Conservation (phyloP, 495 filamentous ascomycete genomes). For the Thermochaetoides thermophila region DNA sequence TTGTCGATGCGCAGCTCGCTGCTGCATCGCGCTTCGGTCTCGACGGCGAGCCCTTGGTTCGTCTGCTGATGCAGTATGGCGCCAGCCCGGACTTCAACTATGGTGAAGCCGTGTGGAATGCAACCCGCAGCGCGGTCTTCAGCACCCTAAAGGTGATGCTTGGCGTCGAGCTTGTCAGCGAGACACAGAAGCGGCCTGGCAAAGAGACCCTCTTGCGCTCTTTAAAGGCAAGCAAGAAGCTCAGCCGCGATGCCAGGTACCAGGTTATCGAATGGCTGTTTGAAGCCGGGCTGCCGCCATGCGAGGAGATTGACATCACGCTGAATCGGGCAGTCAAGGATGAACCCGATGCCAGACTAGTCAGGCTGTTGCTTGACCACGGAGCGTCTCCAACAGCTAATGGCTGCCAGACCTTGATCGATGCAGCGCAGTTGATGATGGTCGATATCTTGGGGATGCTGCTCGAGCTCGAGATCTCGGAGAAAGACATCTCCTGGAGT, state of each 20-base stretch:
- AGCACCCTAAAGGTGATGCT: constrained; percentile 30
- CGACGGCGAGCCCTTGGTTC: constrained; percentile 26
- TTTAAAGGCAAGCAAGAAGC: constrained; percentile 29
- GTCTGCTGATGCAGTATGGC: constrained; percentile 27
- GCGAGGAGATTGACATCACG: constrained; percentile 25
- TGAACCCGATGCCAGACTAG: constrained; percentile 27
- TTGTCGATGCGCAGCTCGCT: constrained; percentile 29
- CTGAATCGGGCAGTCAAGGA: constrained; percentile 30
- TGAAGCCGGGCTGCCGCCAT: constrained; percentile 24
- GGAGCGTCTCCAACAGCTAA: constrained; percentile 29
- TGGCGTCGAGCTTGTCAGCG: constrained; percentile 19
- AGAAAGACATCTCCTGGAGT: constrained; percentile 23
- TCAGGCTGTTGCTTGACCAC: constrained; percentile 24
- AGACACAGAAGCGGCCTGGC: constrained; percentile 21
- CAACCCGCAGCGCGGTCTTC: constrained; percentile 26
- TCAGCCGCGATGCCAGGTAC: constrained; percentile 25
- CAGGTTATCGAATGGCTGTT: constrained; percentile 31
- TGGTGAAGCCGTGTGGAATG: constrained; percentile 34
- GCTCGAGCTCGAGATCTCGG: constrained; percentile 19
- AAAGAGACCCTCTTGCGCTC: constrained; percentile 24
- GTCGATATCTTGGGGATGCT: constrained; percentile 22
- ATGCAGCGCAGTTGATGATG: constrained; percentile 21
- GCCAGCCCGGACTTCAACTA: constrained; percentile 29
- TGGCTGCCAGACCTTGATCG: constrained; percentile 29
- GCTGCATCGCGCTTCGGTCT: constrained; percentile 29